phyloP scores from a whole-genome alignment of 2,329 filamentous ascomycete species.

The Acephala macrosclerotiorum region DNA sequence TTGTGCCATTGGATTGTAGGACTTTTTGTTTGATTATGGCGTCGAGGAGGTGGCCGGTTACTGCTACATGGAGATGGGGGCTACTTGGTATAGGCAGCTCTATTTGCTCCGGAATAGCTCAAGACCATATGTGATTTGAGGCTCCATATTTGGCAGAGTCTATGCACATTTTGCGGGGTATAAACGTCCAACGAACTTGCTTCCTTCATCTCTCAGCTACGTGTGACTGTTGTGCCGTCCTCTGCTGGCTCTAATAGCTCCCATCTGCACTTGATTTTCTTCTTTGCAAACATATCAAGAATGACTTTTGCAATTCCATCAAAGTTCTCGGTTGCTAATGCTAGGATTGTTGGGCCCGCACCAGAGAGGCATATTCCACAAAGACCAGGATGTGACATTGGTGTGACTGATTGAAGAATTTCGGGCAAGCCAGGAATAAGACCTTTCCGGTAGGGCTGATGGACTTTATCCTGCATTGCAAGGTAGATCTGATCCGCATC shows the following conservation, averaged over 20 bases:
- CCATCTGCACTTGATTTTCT: conserved; percentile 84
- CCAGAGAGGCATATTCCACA: conserved; percentile 95
- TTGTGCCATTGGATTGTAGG: neutral
- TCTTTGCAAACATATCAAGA: conserved; percentile 73
- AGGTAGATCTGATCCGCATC: conserved; percentile 94
- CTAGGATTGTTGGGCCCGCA: conserved; percentile 93
- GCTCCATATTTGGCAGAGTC: neutral
- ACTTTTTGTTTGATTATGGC: conserved; percentile 1
- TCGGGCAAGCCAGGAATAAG: conserved; percentile 92
- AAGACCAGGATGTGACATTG: conserved; percentile 83
- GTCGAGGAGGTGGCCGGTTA: neutral
- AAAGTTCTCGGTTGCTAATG: conserved; percentile 90
- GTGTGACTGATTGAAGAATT: conserved; percentile 90
- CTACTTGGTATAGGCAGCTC: neutral
- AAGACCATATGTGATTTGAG: neutral
- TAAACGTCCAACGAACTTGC: neutral
- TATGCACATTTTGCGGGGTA: conserved; percentile 9
- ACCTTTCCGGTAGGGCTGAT: conserved; percentile 92
- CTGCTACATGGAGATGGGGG: neutral
- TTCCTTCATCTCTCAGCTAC: conserved; percentile 33
- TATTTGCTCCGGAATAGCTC: neutral
- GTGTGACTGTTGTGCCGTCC: conserved; percentile 53
- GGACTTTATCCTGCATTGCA: conserved; percentile 98
- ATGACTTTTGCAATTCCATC: conserved; percentile 84
- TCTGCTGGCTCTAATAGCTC: conserved; percentile 87